phyloP scores from a whole-genome alignment of 2,329 filamentous ascomycete species.

The Aspergillus sp. region DNA sequence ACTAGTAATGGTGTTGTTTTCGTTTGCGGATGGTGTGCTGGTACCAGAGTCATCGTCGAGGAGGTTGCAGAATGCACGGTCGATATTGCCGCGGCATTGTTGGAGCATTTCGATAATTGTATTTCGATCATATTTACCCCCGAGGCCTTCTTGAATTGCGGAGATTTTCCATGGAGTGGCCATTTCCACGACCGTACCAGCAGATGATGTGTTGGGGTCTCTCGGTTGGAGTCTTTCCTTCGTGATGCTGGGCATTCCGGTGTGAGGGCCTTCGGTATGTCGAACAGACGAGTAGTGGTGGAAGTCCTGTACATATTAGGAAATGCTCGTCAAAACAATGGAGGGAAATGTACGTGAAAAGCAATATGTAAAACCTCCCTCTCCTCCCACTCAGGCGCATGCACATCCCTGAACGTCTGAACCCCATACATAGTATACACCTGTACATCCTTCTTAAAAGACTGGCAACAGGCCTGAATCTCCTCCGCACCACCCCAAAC shows the following conservation, averaged over 20 bases:
- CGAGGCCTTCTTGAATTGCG: slow-evolving; percentile 46
- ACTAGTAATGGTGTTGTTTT: slow-evolving; percentile 12
- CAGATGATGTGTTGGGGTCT: not conserved
- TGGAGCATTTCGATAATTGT: slow-evolving; percentile 49
- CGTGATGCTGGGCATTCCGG: slow-evolving; percentile 46
- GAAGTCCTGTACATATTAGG: slow-evolving; percentile 43
- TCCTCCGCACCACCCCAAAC: slow-evolving; percentile 63
- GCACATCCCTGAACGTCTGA: slow-evolving; percentile 40
- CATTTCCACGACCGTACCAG: slow-evolving; percentile 24
- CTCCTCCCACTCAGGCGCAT: slow-evolving; percentile 30
- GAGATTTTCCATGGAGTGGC: slow-evolving; percentile 52
- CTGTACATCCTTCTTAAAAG: slow-evolving; percentile 55
- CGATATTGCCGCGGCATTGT: slow-evolving; percentile 48
- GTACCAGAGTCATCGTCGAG: slow-evolving; percentile 44
- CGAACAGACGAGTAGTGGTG: slow-evolving; percentile 63
- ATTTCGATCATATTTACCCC: slow-evolving; percentile 44
- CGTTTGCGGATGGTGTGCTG: slow-evolving; percentile 7
- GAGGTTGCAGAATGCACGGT: slow-evolving; percentile 47
- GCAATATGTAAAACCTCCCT: slow-evolving; percentile 49
- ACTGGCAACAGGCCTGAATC: slow-evolving; percentile 58
- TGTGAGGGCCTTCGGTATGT: slow-evolving; percentile 53
- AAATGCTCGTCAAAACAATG: not conserved
- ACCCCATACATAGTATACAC: slow-evolving; percentile 47
- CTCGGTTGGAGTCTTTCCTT: slow-evolving; percentile 17
- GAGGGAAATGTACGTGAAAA: slow-evolving; percentile 50